A percentile compares a stretch with the other conserved stretches of the same genome.
phyloP scores from a whole-genome alignment of 495 filamentous ascomycete species.

The Bacidia rubella region DNA sequence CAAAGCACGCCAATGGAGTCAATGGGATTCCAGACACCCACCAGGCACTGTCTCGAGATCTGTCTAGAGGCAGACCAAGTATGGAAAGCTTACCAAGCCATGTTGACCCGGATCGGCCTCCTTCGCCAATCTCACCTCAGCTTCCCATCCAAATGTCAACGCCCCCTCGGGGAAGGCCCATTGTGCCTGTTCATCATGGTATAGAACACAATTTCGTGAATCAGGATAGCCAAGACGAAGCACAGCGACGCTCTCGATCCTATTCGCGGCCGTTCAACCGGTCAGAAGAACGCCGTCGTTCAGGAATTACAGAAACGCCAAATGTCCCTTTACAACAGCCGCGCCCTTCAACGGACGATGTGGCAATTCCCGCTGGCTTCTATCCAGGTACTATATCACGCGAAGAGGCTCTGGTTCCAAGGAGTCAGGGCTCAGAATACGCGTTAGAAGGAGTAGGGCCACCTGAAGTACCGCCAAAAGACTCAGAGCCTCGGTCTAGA shows the following conservation, averaged over 20 bases:
- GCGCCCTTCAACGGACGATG: conserved; percentile 17
- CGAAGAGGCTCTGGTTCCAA: conserved; percentile 22
- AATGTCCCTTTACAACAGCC: conserved; percentile 2
- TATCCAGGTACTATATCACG: conserved; percentile 20
- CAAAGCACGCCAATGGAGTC: neutral
- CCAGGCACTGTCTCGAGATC: conserved; percentile 1
- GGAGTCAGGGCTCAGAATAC: conserved; percentile 26
- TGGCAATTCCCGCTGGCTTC: conserved; percentile 17
- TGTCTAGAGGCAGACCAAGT: conserved; percentile 12
- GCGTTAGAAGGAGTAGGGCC: conserved; percentile 21
- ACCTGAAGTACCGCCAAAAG: conserved; percentile 11
- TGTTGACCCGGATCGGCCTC: conserved; percentile 10
- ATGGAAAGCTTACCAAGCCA: conserved; percentile 9
- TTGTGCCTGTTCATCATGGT: conserved; percentile 19
- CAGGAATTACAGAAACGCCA: conserved; percentile 12
- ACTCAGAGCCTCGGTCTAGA: conserved; percentile 10
- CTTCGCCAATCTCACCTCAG: conserved; percentile 16
- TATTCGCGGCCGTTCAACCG: conserved; percentile 18
- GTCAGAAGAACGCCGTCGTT: conserved; percentile 6
- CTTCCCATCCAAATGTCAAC: conserved; percentile 12
- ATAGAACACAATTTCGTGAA: conserved; percentile 16
- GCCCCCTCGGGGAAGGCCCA: conserved; percentile 16
- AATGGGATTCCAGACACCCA: neutral
- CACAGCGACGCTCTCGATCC: conserved; percentile 19
- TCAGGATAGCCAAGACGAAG: conserved; percentile 15